Conservation (phyloP, 2,329 filamentous ascomycete species). For the Calonectria fujianensis region DNA sequence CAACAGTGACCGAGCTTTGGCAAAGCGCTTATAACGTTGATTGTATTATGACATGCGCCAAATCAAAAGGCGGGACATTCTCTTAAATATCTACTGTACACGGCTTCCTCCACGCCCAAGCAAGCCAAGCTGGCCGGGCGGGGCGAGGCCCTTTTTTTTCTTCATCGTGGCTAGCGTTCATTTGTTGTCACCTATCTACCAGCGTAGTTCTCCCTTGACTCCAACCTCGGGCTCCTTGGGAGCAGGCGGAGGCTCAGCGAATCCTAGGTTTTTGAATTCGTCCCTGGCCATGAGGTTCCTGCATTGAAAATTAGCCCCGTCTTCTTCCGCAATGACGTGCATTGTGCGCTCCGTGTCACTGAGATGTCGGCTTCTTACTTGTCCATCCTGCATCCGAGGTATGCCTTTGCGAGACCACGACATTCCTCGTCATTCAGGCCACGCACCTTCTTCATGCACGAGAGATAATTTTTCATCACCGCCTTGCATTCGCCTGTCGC, state of each 20-base stretch:
- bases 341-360: constrained; percentile 38
- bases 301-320: constrained; percentile 46
- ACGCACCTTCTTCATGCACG: constrained; percentile 88
- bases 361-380: constrained; percentile 73
- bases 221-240: constrained; percentile 58
- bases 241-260: constrained; percentile 64
- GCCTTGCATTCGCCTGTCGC: constrained; percentile 91
- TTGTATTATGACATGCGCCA: constrained; percentile 14
- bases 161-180: constrained; percentile 55
- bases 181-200: constrained; percentile 55
- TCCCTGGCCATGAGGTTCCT: constrained; percentile 98
- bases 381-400: constrained; percentile 95
- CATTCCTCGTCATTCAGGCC: constrained; percentile 93
- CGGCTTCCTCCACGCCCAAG: constrained; percentile 2
- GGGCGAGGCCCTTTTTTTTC: constrained; percentile 36
- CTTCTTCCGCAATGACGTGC: constrained; percentile 40
- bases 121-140: constrained; percentile 42
- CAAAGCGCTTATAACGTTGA: constrained; percentile 12
- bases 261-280: constrained; percentile 95
- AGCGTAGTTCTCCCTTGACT: constrained; percentile 62
- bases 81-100: constrained; percentile 38
- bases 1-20: constrained; percentile 22
- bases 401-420: constrained; percentile 89
- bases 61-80: constrained; percentile 18
- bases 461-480: constrained; percentile 89